Evolutionary conservation across 1,139 yeast species (phyloP).

Genomic region (Candida freyschussii): DNA sequence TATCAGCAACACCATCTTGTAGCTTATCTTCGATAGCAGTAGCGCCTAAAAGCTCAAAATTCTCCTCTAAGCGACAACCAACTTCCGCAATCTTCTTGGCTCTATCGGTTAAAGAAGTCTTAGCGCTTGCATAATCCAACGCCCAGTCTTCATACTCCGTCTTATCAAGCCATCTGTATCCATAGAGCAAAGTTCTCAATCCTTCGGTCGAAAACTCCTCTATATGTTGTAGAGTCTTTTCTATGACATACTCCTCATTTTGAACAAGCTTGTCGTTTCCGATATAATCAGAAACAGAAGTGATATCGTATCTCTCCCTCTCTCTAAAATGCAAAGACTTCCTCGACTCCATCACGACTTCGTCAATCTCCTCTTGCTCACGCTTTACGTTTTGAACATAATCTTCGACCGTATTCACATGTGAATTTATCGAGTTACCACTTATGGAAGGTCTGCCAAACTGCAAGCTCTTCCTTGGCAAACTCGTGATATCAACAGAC

Average conservation of each 20-base stretch:
- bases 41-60: slow-evolving; percentile 74
- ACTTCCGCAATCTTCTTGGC: slow-evolving; percentile 60
- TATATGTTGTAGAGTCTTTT: slow-evolving; percentile 80
- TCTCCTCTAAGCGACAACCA: slow-evolving; percentile 67
- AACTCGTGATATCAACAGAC: slow-evolving; percentile 23
- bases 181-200: slow-evolving; percentile 79
- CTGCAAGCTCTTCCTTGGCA: slow-evolving; percentile 24
- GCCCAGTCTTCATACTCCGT: slow-evolving; percentile 66
- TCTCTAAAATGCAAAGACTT: slow-evolving; percentile 64
- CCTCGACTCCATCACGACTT: slow-evolving; percentile 54
- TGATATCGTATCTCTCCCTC: slow-evolving; percentile 41
- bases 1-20: slow-evolving; percentile 92
- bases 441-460: slow-evolving; percentile 21
- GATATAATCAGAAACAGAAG: slow-evolving; percentile 30
- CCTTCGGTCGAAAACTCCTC: slow-evolving; percentile 97
- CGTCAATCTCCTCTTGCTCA: slow-evolving; percentile 53
- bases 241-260: slow-evolving; percentile 77
- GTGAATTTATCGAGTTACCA: slow-evolving; percentile 12
- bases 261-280: slow-evolving; percentile 60
- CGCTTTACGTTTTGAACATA: slow-evolving; percentile 43
- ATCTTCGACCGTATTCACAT: slow-evolving; percentile 49
- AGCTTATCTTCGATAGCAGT: slow-evolving; percentile 97
- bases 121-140: slow-evolving; percentile 63
- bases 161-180: slow-evolving; percentile 64
- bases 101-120: slow-evolving; percentile 68